Evolutionary conservation across 331 rosid species (phyloP).

Genomic region (Quercus tomentella): DNA sequence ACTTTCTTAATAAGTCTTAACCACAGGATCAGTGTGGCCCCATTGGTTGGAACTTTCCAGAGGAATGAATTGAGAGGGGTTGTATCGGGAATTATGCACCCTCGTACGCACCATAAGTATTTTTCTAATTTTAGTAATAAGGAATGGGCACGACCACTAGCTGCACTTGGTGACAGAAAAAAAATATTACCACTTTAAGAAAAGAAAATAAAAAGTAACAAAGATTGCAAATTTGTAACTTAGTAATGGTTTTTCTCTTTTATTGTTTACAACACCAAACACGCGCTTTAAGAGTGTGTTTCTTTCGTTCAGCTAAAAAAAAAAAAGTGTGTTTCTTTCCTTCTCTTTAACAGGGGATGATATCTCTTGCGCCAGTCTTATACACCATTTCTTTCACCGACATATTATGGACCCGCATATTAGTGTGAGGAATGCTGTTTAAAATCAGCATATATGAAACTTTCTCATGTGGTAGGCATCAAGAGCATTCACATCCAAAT

Average conservation of each 20-base stretch:
- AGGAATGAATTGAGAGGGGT: neutral
- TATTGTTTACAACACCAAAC: neutral
- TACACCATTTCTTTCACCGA: too few relatives aligned
- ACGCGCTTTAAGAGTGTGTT: neutral
- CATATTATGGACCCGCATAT: too few relatives aligned
- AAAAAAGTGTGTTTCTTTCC: too few relatives aligned
- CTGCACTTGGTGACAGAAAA: neutral
- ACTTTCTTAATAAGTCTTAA: neutral
- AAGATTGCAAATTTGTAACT: too few relatives aligned
- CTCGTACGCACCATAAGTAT: neutral
- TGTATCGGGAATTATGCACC: neutral
- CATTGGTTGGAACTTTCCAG: slow-evolving; percentile 3
- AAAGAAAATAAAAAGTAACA: too few relatives aligned
- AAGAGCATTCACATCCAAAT: too few relatives aligned
- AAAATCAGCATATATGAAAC: too few relatives aligned
- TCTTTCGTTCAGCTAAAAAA: neutral
- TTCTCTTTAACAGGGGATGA: neutral
- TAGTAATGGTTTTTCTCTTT: too few relatives aligned
- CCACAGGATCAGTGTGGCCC: neutral
- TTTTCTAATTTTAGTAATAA: neutral
- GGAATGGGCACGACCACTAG: neutral
- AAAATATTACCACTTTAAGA: too few relatives aligned
- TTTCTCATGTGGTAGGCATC: too few relatives aligned
- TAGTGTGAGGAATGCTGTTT: too few relatives aligned
- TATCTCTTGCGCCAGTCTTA: too few relatives aligned